phyloP scores from a whole-genome alignment of 495 filamentous ascomycete species.

The Staphylotrichum longicolle region DNA sequence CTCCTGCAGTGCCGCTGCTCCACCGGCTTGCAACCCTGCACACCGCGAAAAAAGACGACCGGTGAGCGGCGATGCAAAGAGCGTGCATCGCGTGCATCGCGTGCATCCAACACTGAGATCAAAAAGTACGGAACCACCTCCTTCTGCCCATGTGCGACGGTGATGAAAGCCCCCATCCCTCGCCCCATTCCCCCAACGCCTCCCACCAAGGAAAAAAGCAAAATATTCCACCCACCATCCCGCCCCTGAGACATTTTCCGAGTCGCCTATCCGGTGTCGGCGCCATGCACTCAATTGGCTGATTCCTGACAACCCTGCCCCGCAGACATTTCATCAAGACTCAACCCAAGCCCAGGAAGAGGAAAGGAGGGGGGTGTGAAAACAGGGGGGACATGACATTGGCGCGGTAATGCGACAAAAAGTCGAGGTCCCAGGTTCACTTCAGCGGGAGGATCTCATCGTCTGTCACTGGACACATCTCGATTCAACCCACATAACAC shows the following conservation, averaged over 20 bases:
- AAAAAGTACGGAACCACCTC: conserved; percentile 4
- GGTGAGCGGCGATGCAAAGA: conserved; percentile 14
- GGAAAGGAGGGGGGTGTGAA: conserved; percentile 13
- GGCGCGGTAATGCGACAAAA: conserved; percentile 20
- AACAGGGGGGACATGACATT: conserved; percentile 12
- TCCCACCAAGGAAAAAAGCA: conserved; percentile 4
- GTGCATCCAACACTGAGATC: conserved; percentile 9
- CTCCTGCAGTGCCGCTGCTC: conserved; percentile 11
- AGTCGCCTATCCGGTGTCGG: conserved; percentile 21
- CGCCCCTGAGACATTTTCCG: conserved; percentile 14
- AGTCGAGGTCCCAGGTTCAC: conserved; percentile 4
- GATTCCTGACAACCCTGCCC: conserved; percentile 15
- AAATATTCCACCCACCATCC: conserved; percentile 12
- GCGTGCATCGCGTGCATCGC: too few species aligned
- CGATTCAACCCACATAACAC: too few species aligned
- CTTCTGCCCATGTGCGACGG: neutral
- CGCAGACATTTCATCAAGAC: conserved; percentile 10
- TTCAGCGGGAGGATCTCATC: neutral
- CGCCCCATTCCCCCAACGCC: conserved; percentile 9
- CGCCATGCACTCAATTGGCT: conserved; percentile 25
- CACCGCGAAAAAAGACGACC: neutral
- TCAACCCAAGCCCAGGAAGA: conserved; percentile 3
- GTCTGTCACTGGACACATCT: too few species aligned
- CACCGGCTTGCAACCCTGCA: conserved; percentile 16
- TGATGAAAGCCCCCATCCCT: conserved; percentile 3